Evolutionary conservation across 768 basidiomycete species (phyloP), one percentile per base, ranked within the genome.

Genomic region (Xerocomellus intermedius): DNA sequence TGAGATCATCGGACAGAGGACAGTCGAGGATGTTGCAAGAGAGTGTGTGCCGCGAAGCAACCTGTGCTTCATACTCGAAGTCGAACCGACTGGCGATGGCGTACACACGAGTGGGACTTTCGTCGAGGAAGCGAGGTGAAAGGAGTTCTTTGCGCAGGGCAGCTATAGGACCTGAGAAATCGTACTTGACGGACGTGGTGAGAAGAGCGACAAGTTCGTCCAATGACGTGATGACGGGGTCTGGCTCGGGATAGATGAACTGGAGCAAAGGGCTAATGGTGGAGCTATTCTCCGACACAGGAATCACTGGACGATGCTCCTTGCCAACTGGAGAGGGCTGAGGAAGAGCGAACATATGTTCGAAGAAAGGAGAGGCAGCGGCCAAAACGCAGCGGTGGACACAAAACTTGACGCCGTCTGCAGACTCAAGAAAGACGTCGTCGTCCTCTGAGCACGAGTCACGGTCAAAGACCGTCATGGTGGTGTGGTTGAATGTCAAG

Each of bases 31-130:
- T 65, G 53, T 82, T 76, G 28, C 77, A 66, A 46, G 65, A 62
- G 13, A 89, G 79, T 0, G 87, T 86, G 63, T 81, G 71, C 9
- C 69, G 73, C 17, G 87, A 87, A 6, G 87, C 86, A 43, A 81
- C 63, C 54, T 75, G 75, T 12, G 84, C 82, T 64, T 88, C 87
- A 30, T 82, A 79, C 42, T 84, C 80, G 16, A 90, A 69, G 21
- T 84, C 83, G 53, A 79, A 84, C 5, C 83, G 82, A 54, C 80
- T 82, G 2, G 89, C 86, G 39, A 89, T 82, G 26, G 87, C 86
- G 60, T 85, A 91, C 2, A 89, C 85, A 14, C 85, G 82, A 14
- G 77, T 74, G 9, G 89, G 83, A 13, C 73, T 74, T 14, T 70
- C 61, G 35, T 69, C 58, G 17, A 84, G 65, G 65, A 84, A 86